Conservation (phyloP, 257 asterid genomes). For the Forsythia viridissima region DNA sequence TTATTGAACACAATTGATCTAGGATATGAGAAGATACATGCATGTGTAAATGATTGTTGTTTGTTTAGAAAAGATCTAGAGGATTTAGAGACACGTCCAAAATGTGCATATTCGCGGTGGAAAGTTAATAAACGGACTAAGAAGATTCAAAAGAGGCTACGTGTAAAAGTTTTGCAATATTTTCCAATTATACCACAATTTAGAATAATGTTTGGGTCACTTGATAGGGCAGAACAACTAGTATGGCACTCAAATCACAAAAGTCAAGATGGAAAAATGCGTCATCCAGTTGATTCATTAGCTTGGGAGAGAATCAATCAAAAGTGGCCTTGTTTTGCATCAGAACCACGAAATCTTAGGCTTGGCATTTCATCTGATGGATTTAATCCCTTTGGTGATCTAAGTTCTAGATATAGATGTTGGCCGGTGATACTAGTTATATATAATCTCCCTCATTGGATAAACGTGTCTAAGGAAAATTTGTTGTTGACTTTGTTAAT, state of each 20-base stretch:
- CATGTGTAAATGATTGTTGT: no score
- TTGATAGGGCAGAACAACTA: not conserved
- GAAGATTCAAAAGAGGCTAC: not conserved
- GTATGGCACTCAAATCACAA: not conserved
- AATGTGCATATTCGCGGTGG: not conserved
- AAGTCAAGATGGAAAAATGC: not conserved
- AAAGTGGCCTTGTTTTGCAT: not conserved
- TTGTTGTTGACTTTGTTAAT: not conserved
- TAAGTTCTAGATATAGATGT: not conserved
- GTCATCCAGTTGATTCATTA: not conserved
- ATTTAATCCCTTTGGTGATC: not conserved
- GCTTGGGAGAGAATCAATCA: not conserved
- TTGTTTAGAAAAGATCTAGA: no score
- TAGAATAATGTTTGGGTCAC: not conserved
- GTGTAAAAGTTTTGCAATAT: not conserved
- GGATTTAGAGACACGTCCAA: not conserved
- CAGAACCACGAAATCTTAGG: not conserved
- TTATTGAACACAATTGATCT: no score
- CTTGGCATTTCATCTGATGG: not conserved
- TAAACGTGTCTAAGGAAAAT: not conserved
- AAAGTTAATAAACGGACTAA: not conserved
- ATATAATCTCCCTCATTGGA: not conserved
- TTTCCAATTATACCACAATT: not conserved
- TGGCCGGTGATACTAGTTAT: not conserved
- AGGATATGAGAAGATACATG: no score